Conservation (phyloP, 306 rosid genomes). For the Pyrus communis region DNA sequence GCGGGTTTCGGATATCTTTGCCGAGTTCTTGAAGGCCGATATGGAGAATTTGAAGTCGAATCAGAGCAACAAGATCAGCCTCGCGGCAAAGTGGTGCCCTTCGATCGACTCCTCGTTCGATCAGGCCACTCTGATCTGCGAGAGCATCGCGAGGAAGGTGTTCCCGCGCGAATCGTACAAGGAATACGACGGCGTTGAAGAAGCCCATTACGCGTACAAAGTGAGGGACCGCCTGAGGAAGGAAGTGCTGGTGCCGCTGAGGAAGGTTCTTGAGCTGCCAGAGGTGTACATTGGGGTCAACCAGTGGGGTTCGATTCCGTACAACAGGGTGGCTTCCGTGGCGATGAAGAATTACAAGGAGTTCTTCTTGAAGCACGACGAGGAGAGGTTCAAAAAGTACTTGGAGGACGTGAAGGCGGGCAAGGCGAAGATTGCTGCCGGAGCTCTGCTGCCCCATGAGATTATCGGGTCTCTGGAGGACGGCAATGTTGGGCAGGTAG, state of each 20-base stretch:
- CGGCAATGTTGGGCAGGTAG: slow-evolving; percentile 34
- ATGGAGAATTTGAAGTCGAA: slow-evolving; percentile 28
- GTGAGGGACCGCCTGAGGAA: slow-evolving; percentile 62
- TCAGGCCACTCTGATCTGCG: slow-evolving; percentile 48
- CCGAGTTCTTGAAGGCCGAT: slow-evolving; percentile 45
- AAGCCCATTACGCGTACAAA: slow-evolving; percentile 61
- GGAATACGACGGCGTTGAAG: slow-evolving; percentile 55
- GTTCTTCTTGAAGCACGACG: slow-evolving; percentile 46
- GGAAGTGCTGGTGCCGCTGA: slow-evolving; percentile 52
- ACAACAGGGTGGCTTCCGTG: slow-evolving; percentile 56
- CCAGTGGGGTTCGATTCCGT: slow-evolving; percentile 42
- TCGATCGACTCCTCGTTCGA: slow-evolving; percentile 64
- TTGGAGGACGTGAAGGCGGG: slow-evolving; percentile 36
- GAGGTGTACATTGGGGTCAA: slow-evolving; percentile 63
- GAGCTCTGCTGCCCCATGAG: slow-evolving; percentile 65
- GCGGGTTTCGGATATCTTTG: slow-evolving; percentile 44
- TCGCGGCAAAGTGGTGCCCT: slow-evolving; percentile 84
- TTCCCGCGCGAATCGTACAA: slow-evolving; percentile 35
- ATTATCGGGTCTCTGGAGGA: slow-evolving; percentile 22
- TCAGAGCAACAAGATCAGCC: slow-evolving; percentile 26
- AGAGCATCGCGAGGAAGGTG: slow-evolving; percentile 49
- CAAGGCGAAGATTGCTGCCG: slow-evolving; percentile 41
- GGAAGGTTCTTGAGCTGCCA: slow-evolving; percentile 58
- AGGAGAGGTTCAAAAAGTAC: slow-evolving; percentile 38
- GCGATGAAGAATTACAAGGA: slow-evolving; percentile 51